Conservation (phyloP, 1,284 basidiomycete genomes). For the Austroboletus novae-zelandiae region DNA sequence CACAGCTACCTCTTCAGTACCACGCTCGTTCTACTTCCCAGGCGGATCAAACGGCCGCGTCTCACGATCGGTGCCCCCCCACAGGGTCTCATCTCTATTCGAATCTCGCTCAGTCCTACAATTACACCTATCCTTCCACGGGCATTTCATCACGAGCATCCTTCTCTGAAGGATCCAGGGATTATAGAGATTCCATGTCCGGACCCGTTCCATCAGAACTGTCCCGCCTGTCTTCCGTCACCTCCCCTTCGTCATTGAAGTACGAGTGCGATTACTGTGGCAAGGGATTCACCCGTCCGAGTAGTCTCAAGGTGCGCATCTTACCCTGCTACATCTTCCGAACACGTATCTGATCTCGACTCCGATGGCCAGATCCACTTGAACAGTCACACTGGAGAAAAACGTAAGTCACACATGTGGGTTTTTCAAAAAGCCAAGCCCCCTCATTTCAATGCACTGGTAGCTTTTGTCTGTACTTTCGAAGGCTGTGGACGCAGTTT, state of each 20-base stretch:
- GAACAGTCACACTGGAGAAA: constrained; percentile 83
- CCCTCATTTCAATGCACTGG: constrained; percentile 3
- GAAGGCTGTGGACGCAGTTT: constrained; percentile 77
- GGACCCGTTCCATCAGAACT: constrained; percentile 10
- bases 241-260: constrained; percentile 41
- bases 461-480: constrained; percentile 74
- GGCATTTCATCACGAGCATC: constrained; percentile 21
- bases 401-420: constrained; percentile 53
- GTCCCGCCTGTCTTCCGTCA: constrained; percentile 19
- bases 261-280: constrained; percentile 78
- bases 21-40: constrained; percentile 31
- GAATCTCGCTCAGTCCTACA: constrained; percentile 23
- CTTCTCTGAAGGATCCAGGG: constrained; percentile 18
- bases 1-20: constrained; percentile 20
- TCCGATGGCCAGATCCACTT: constrained; percentile 62
- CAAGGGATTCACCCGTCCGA: constrained; percentile 78
- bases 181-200: constrained; percentile 18
- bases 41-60: constrained; percentile 23
- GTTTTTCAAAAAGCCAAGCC: constrained; percentile 3
- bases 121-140: constrained; percentile 14
- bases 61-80: constrained; percentile 28
- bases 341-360: constrained; percentile 10
- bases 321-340: constrained; percentile 5
- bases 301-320: constrained; percentile 67
- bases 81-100: constrained; percentile 28